Evolutionary conservation across 2,329 filamentous ascomycete species (phyloP).

Genomic region (Sclerotinia subarctica): DNA sequence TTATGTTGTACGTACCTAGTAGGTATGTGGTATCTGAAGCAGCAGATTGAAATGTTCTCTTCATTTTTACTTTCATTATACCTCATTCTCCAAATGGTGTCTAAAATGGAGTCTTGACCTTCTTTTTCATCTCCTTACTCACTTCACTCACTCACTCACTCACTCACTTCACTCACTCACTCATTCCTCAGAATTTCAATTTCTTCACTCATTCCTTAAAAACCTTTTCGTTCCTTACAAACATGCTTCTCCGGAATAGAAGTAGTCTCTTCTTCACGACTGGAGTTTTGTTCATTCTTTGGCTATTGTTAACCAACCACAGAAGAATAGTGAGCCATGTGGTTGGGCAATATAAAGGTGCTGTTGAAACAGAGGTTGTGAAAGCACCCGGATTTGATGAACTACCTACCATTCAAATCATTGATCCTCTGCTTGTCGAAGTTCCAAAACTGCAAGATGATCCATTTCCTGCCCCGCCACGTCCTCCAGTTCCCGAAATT

Average conservation of each 20-base stretch:
- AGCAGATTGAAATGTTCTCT: background rate
- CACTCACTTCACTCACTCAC: background rate
- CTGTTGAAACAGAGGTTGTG: background rate
- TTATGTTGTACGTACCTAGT: background rate
- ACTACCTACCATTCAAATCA: background rate
- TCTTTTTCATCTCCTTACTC: background rate
- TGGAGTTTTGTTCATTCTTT: background rate
- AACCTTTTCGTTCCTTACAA: background rate
- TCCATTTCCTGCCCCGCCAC: background rate
- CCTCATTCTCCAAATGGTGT: background rate
- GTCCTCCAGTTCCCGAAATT: too few relatives aligned
- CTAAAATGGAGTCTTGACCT: background rate
- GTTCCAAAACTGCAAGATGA: background rate
- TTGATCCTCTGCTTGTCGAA: background rate
- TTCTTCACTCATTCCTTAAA: background rate
- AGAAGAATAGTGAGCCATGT: conserved; percentile 7
- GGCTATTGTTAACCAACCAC: conserved; percentile 11
- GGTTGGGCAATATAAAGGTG: conserved; percentile 10
- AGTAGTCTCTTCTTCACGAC: conserved; percentile 7
- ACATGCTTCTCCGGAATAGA: conserved; percentile 17
- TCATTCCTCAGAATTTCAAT: background rate
- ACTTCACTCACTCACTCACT: background rate
- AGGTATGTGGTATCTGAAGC: background rate
- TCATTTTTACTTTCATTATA: background rate
- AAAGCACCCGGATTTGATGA: background rate